Conservation (phyloP, 148 eudicot genomes). For the Persicaria tinctoria region DNA sequence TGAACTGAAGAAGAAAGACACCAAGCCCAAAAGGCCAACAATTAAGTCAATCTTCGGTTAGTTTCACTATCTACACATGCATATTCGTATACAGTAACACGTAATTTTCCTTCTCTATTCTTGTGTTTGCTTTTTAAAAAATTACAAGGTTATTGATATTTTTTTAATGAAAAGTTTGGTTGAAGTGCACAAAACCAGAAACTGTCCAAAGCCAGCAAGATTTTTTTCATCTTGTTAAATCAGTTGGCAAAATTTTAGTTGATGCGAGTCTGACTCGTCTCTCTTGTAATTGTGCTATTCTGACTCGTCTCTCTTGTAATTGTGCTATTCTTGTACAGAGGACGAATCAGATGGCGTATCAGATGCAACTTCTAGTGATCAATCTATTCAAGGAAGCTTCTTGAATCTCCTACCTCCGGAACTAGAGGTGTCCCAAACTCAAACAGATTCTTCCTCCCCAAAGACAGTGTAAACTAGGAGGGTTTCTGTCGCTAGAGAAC, state of each 20-base stretch:
- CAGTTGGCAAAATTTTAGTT: background rate
- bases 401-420: constrained; percentile 45
- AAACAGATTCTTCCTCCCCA: constrained; percentile 26
- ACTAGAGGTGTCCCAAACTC: constrained; percentile 37
- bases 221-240: background rate
- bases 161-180: background rate
- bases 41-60: constrained; percentile 92
- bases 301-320: background rate
- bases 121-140: background rate
- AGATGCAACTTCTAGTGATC: constrained; percentile 31
- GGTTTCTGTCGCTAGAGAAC: background rate
- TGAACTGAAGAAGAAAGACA: constrained; percentile 87
- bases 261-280: background rate
- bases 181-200: background rate
- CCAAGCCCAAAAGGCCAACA: constrained; percentile 78
- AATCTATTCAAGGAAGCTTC: constrained; percentile 44
- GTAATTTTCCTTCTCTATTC: background rate
- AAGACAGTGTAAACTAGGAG: constrained; percentile 3
- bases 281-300: background rate
- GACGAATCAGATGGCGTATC: constrained; percentile 71
- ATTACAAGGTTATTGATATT: background rate
- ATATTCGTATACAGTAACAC: background rate
- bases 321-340: constrained; percentile 34
- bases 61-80: constrained; percentile 5
- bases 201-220: background rate